These are phyloP conservation scores for Trametes meyenii DNA, from an alignment of 768 basidiomycete species.

Conservation along the genomic window DNA sequence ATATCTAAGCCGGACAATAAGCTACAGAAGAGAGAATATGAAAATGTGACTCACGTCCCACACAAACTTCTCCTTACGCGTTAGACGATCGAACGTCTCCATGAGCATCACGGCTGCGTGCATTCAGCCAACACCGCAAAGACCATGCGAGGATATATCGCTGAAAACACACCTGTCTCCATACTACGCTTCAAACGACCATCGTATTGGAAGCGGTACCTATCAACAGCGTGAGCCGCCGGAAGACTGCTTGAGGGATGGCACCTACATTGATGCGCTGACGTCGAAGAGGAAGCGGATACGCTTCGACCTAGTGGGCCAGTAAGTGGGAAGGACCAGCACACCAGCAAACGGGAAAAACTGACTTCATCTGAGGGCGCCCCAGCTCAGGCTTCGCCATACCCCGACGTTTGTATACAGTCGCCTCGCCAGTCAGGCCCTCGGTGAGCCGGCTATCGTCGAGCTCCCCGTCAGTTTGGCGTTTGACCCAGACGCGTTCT, in stretches of 20 bases:
- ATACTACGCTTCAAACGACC: slow-evolving; percentile 63
- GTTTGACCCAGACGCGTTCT: slow-evolving; percentile 71
- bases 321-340: background rate
- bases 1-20: slow-evolving; percentile 46
- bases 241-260: background rate
- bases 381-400: slow-evolving; percentile 73
- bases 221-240: slow-evolving; percentile 26
- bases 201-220: slow-evolving; percentile 77
- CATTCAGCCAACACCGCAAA: background rate
- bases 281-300: slow-evolving; percentile 72
- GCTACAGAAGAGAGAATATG: slow-evolving; percentile 1
- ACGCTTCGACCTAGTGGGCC: slow-evolving; percentile 54
- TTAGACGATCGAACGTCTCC: slow-evolving; percentile 68
- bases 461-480: slow-evolving; percentile 71
- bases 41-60: slow-evolving; percentile 61
- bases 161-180: slow-evolving; percentile 54
- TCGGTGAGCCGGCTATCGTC: slow-evolving; percentile 69
- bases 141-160: background rate
- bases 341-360: background rate
- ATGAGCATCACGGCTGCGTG: slow-evolving; percentile 67
- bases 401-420: slow-evolving; percentile 70
- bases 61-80: slow-evolving; percentile 70
- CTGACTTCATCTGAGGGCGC: slow-evolving; percentile 67
- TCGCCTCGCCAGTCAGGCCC: slow-evolving; percentile 67
- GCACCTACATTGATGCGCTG: slow-evolving; percentile 63